These are phyloP conservation scores for Linanthus parryae DNA, from an alignment of 148 eudicot genomes.

Conservation along the genomic window DNA sequence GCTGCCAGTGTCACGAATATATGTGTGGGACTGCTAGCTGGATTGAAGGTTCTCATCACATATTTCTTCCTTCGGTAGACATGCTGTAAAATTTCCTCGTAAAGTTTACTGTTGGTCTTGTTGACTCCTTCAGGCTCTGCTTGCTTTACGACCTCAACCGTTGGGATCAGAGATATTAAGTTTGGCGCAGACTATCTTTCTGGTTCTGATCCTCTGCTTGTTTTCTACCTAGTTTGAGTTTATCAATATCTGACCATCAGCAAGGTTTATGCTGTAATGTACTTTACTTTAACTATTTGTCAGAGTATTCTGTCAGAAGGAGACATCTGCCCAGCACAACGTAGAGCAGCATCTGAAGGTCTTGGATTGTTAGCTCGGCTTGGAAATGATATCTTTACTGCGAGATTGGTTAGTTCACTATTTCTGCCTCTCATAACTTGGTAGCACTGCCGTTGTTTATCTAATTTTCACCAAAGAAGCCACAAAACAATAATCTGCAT, in stretches of 20 bases:
- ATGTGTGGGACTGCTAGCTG: slow-evolving; percentile 91
- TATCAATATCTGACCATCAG: too few species aligned
- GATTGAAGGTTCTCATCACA: slow-evolving; percentile 63
- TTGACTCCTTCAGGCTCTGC: slow-evolving; percentile 53
- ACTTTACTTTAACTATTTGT: slow-evolving; percentile 9
- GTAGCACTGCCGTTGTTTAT: too few species aligned
- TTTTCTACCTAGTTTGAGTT: slow-evolving; percentile 1
- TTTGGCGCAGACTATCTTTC: slow-evolving; percentile 78
- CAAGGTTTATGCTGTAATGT: background rate
- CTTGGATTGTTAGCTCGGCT: slow-evolving; percentile 93
- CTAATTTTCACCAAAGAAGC: too few species aligned
- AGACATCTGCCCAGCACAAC: slow-evolving; percentile 78
- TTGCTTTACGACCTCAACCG: slow-evolving; percentile 73
- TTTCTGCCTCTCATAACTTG: too few species aligned
- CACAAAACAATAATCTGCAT: too few species aligned
- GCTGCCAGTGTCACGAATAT: slow-evolving; percentile 67
- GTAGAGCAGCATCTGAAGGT: slow-evolving; percentile 96
- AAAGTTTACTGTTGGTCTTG: slow-evolving; percentile 11
- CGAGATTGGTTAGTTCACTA: slow-evolving; percentile 83
- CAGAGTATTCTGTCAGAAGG: slow-evolving; percentile 93
- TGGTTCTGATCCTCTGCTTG: slow-evolving; percentile 37
- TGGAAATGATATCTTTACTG: slow-evolving; percentile 82
- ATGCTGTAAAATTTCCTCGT: slow-evolving; percentile 6
- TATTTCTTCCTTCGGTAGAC: slow-evolving; percentile 3
- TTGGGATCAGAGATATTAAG: slow-evolving; percentile 64